phyloP scores from a whole-genome alignment of 2,329 filamentous ascomycete genomes.

The Colletotrichum sansevieriae region DNA sequence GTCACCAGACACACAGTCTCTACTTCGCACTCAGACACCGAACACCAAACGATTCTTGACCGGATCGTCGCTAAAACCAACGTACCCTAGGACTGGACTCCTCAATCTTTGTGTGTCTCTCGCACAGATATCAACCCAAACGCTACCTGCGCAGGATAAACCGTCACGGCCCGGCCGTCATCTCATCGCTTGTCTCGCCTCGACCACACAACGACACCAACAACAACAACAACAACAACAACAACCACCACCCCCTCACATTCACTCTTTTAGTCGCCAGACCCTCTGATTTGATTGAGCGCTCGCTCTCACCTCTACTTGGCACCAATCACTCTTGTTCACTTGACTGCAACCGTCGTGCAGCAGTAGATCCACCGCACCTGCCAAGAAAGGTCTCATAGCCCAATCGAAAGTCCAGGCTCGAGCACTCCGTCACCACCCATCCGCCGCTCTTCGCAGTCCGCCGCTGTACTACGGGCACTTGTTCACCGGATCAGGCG shows the following conservation, averaged over 20 bases:
- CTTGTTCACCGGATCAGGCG: slow-evolving; percentile 25
- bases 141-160: slow-evolving; percentile 17
- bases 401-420: slow-evolving; percentile 39
- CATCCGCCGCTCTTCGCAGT: slow-evolving; percentile 30
- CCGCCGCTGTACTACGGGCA: slow-evolving; percentile 18
- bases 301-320: slow-evolving; percentile 12
- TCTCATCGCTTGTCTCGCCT: slow-evolving; percentile 23
- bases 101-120: slow-evolving; percentile 30
- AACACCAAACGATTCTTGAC: slow-evolving; percentile 7
- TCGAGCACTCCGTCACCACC: slow-evolving; percentile 25
- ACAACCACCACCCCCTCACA: slow-evolving; percentile 17
- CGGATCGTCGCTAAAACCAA: slow-evolving; percentile 27
- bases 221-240: not conserved
- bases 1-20: slow-evolving; percentile 27
- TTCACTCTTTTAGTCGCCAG: slow-evolving; percentile 22
- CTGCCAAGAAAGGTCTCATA: slow-evolving; percentile 28
- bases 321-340: slow-evolving; percentile 15
- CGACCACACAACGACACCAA: not conserved
- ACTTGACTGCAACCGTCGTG: slow-evolving; percentile 40
- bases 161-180: slow-evolving; percentile 30
- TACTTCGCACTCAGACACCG: slow-evolving; percentile 21
- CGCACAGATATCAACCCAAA: slow-evolving; percentile 23
- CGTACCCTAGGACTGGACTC: slow-evolving; percentile 41
- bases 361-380: slow-evolving; percentile 37
- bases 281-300: slow-evolving; percentile 21